phyloP scores from a whole-genome alignment of 208 protist species.

The Trypanosoma congolense region DNA sequence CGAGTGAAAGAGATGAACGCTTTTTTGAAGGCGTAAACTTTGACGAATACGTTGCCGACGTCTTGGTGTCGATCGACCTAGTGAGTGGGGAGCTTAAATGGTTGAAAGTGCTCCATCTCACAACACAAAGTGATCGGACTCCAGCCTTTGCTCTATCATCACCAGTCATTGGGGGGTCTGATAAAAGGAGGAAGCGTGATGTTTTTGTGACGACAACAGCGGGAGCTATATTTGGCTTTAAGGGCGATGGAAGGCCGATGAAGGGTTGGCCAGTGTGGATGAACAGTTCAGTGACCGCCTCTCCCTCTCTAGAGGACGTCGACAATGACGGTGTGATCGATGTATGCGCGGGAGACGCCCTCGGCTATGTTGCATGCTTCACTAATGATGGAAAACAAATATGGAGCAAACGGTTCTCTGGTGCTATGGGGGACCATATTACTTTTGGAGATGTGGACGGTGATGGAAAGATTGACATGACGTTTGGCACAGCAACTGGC shows the following conservation, averaged over 20 bases:
- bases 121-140: constrained; percentile 39
- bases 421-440: constrained; percentile 50
- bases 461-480: constrained; percentile 80
- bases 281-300: constrained; percentile 65
- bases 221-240: constrained; percentile 74
- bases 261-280: constrained; percentile 64
- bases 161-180: constrained; percentile 74
- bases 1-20: constrained; percentile 9
- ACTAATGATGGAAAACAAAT: constrained; percentile 47
- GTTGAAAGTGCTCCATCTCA: constrained; percentile 78
- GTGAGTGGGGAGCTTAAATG: constrained; percentile 81
- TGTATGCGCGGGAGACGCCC: constrained; percentile 82
- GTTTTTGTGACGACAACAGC: constrained; percentile 72
- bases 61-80: constrained; percentile 80
- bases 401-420: constrained; percentile 66
- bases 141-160: constrained; percentile 70
- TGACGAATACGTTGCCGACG: constrained; percentile 84
- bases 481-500: constrained; percentile 77
- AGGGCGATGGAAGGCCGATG: constrained; percentile 34
- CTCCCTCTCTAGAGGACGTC: constrained; percentile 74
- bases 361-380: constrained; percentile 86
- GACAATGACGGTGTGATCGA: constrained; percentile 78
- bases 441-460: constrained; percentile 89
- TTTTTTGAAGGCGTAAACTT: constrained; percentile 39
- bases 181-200: constrained; percentile 53